Base-by-base conservation (phyloP, 495 filamentous ascomycete genomes). In the Trichoderma orchidacearum region DNA sequence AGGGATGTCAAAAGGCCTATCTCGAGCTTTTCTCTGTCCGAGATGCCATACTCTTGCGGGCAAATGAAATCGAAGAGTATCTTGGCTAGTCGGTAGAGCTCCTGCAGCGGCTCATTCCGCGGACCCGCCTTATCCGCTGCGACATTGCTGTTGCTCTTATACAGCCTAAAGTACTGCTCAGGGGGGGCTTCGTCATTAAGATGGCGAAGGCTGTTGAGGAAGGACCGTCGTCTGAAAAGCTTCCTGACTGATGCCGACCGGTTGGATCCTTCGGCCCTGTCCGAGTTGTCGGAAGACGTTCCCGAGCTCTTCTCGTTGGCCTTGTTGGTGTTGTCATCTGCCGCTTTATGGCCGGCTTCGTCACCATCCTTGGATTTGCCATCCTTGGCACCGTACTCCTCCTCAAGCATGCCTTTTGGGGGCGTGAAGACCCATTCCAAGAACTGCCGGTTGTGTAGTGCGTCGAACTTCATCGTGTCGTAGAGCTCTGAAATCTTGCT, bases 401-500 rank as follows among this genome's bases (percentile, higher is more conserved):
- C 85, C 41, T 82, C 82, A 52, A 83, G 74, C 73, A 86, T 80
- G 60, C 66, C 81, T 66, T 70, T 79, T 64, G 80, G 79, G 2
- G 93, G 94, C 58, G 89, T 95, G 64, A 98, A 97, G 2, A 96
- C 87, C 85, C 92, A 96, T 69, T 98, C 94, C n/a, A 98, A 73
- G 58, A 96, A 97, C 58, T 87, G 87, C 4, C 94, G 83, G 66
- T 98, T 98, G 67, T 98, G 93, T 25, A 98, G 78, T 2, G 94
- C 93, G 63, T 98, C 93, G 62, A 96, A 98, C 66, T 98, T 98
- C 91, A 97, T 96, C 29, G 90, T 96, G 68, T 98, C 93, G 65
- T 97, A 97, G 2, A 98, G 74, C 71, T 98, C 93, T 7, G 89
- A 95, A 32, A 98, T 90, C 73, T 97, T 97, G 74, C 90, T 95